Evolutionary conservation across 1,139 yeast genomes (phyloP).

Genomic region (Candida freyschussii): DNA sequence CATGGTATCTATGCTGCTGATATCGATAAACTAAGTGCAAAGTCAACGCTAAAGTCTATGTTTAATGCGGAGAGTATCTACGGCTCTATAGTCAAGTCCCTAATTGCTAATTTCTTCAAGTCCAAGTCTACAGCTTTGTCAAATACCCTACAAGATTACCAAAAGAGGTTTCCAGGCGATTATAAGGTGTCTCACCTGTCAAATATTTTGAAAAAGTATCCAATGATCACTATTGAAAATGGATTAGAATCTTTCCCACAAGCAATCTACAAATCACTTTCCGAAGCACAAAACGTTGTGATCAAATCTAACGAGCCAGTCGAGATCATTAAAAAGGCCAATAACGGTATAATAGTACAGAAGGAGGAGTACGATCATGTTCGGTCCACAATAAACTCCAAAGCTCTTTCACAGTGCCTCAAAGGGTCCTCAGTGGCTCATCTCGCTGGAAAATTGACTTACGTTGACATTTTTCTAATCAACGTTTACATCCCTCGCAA

Average conservation of each 20-base stretch:
- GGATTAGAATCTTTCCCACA: conserved; percentile 54
- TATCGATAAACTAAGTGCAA: conserved; percentile 57
- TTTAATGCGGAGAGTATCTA: conserved; percentile 52
- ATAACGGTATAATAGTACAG: conserved; percentile 18
- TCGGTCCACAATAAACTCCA: conserved; percentile 50
- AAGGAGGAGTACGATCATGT: conserved; percentile 42
- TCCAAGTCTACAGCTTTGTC: conserved; percentile 20
- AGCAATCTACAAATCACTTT: conserved; percentile 35
- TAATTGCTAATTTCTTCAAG: conserved; percentile 19
- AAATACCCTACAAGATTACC: conserved; percentile 10
- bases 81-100: conserved; percentile 49
- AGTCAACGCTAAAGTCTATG: conserved; percentile 49
- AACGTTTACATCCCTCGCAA: conserved; percentile 49
- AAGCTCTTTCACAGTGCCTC: conserved; percentile 28
- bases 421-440: conserved; percentile 6
- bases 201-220: conserved; percentile 38
- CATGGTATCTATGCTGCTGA: conserved; percentile 96
- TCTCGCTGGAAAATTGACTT: conserved; percentile 14
- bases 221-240: conserved; percentile 46
- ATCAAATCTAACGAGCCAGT: conserved; percentile 31
- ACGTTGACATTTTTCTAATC: conserved; percentile 46
- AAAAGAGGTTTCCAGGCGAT: conserved; percentile 27
- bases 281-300: conserved; percentile 36
- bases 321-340: conserved; percentile 7
- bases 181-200: conserved; percentile 26